Evolutionary conservation across 495 filamentous ascomycete species (phyloP).

Genomic region (Penicillium alfredii): DNA sequence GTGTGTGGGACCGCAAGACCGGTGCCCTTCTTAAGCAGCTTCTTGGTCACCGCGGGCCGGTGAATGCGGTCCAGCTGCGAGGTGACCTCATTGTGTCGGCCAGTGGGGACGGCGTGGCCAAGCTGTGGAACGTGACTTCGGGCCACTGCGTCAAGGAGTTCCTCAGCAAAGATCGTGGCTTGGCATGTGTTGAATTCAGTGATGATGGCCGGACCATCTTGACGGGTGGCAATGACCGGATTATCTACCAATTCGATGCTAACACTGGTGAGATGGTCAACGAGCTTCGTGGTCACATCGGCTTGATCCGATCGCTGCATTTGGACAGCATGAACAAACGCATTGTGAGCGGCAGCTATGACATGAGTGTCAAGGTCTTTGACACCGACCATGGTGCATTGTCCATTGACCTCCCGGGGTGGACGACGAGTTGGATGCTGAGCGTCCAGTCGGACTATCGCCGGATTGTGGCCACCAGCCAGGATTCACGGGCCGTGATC

Average conservation of each 20-base stretch:
- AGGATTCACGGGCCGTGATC: conserved; percentile 86
- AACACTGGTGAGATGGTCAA: conserved; percentile 78
- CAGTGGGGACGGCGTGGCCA: conserved; percentile 85
- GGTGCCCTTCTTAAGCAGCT: conserved; percentile 68
- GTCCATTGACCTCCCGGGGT: conserved; percentile 72
- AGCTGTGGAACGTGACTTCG: conserved; percentile 87
- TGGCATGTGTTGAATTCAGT: conserved; percentile 93
- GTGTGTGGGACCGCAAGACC: conserved; percentile 84
- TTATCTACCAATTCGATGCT: conserved; percentile 91
- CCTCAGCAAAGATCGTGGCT: conserved; percentile 73
- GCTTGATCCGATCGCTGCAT: conserved; percentile 81
- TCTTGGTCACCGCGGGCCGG: conserved; percentile 78
- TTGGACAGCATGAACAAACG: conserved; percentile 77
- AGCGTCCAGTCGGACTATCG: conserved; percentile 93
- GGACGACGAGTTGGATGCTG: conserved; percentile 94
- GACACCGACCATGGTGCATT: conserved; percentile 69
- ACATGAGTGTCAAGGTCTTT: conserved; percentile 89
- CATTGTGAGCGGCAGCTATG: conserved; percentile 86
- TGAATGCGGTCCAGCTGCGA: conserved; percentile 91
- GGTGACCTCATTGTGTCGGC: conserved; percentile 88
- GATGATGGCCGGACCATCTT: conserved; percentile 85
- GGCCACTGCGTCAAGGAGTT: conserved; percentile 86
- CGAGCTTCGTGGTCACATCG: conserved; percentile 69
- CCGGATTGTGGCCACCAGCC: conserved; percentile 85
- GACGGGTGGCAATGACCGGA: conserved; percentile 87